These are phyloP conservation scores for Tremella mesenterica DNA, from an alignment of 768 basidiomycete species.

Conservation along the genomic window DNA sequence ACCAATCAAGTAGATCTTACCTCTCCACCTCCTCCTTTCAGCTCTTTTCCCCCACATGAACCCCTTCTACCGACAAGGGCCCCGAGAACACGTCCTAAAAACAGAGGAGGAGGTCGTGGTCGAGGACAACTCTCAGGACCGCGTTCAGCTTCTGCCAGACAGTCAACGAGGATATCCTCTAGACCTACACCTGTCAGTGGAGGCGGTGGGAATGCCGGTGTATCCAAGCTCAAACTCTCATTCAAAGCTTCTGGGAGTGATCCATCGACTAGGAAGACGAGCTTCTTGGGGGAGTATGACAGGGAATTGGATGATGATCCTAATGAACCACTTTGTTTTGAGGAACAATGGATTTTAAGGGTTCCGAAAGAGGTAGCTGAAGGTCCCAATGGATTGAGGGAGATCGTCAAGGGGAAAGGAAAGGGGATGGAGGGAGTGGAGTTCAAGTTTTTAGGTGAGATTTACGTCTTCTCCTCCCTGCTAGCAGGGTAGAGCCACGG, in stretches of 20 bases:
- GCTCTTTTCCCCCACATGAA: too few relatives aligned
- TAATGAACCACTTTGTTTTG: conserved; percentile 79
- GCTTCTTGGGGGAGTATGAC: conserved; percentile 84
- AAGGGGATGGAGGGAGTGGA: conserved; percentile 77
- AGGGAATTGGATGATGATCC: conserved; percentile 91
- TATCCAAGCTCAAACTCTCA: conserved; percentile 21
- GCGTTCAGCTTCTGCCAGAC: background rate
- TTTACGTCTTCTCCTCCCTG: background rate
- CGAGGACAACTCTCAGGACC: background rate
- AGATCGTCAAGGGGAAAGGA: conserved; percentile 63
- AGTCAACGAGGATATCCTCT: background rate
- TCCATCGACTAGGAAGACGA: conserved; percentile 53
- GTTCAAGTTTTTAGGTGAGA: conserved; percentile 93
- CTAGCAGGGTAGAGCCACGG: background rate
- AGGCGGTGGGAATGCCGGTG: background rate
- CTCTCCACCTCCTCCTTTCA: too few relatives aligned
- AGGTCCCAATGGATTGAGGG: conserved; percentile 51
- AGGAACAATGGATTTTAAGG: conserved; percentile 90
- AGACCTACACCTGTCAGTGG: background rate
- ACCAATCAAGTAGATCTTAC: too few relatives aligned
- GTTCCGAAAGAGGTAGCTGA: conserved; percentile 63
- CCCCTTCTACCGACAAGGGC: too few relatives aligned
- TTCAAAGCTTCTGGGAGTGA: conserved; percentile 15
- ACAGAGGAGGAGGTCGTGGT: too few relatives aligned
- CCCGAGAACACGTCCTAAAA: too few relatives aligned